These are phyloP conservation scores for Penicillium flavigenum DNA, from an alignment of 495 filamentous ascomycete species.

Conservation along the genomic window DNA sequence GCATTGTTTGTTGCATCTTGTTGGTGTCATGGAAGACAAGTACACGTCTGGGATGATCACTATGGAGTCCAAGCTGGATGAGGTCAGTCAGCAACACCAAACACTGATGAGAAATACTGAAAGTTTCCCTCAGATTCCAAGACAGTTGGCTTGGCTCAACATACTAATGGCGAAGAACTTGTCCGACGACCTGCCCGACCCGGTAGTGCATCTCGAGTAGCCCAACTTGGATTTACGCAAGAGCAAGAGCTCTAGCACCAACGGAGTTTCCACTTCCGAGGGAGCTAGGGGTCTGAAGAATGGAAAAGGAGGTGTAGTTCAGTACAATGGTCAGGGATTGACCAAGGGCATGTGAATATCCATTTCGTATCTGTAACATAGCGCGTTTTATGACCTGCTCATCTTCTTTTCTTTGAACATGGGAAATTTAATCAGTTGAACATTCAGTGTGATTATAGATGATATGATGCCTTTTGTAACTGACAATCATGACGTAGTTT, in stretches of 20 bases:
- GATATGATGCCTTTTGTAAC: not conserved
- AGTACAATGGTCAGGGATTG: not conserved
- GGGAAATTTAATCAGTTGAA: not conserved
- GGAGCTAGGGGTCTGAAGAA: not conserved
- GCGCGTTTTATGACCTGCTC: no score
- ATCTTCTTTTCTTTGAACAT: not conserved
- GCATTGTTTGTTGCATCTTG: not conserved
- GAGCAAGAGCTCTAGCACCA: not conserved
- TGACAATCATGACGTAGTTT: constrained; percentile 18
- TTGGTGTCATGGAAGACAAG: not conserved
- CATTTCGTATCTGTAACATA: not conserved
- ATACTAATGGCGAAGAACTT: not conserved
- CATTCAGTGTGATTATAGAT: not conserved
- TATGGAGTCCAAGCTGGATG: not conserved
- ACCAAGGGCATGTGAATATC: not conserved
- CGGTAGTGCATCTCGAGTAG: not conserved
- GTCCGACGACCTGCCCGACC: not conserved
- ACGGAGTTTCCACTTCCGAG: not conserved
- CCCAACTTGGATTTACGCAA: not conserved
- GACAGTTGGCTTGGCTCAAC: not conserved
- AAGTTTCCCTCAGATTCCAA: not conserved
- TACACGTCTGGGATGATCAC: not conserved
- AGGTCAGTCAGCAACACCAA: not conserved
- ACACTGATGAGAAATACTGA: not conserved
- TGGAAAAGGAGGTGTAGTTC: not conserved